Conservation (phyloP, 352 stramenopile species). For the Globisporangium emineosum region DNA sequence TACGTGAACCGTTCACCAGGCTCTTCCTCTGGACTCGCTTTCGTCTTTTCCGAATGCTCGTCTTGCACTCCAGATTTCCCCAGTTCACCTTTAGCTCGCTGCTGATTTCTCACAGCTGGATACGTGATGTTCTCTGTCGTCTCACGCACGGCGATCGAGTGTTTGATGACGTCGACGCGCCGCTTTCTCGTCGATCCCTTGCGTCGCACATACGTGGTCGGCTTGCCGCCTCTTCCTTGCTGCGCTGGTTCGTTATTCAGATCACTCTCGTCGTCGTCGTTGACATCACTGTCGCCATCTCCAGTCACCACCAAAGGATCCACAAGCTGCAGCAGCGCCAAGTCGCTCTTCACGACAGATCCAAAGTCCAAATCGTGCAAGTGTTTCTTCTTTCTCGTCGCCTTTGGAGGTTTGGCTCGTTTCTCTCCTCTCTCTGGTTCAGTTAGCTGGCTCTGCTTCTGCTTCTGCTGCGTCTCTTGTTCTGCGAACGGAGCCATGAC, state of each 20-base stretch:
- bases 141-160: slow-evolving; percentile 10
- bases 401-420: not conserved
- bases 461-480: not conserved
- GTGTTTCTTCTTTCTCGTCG: not conserved
- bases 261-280: not conserved
- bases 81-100: not conserved
- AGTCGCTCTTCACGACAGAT: not conserved
- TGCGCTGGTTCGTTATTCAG: not conserved
- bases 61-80: not conserved
- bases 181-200: slow-evolving; percentile 9
- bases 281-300: not conserved
- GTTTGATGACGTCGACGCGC: slow-evolving; percentile 14
- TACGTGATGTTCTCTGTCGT: slow-evolving; percentile 13
- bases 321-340: slow-evolving; percentile 11
- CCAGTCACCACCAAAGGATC: slow-evolving; percentile 8
- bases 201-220: not conserved
- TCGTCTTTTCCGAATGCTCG: not conserved
- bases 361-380: slow-evolving; percentile 15
- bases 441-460: not conserved
- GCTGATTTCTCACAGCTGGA: not conserved
- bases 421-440: not conserved
- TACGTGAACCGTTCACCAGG: slow-evolving; percentile 7
- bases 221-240: not conserved
- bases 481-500: slow-evolving; percentile 17
- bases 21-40: not conserved